phyloP scores from a whole-genome alignment of 2,329 filamentous ascomycete genomes.

The Botrytis deweyae region DNA sequence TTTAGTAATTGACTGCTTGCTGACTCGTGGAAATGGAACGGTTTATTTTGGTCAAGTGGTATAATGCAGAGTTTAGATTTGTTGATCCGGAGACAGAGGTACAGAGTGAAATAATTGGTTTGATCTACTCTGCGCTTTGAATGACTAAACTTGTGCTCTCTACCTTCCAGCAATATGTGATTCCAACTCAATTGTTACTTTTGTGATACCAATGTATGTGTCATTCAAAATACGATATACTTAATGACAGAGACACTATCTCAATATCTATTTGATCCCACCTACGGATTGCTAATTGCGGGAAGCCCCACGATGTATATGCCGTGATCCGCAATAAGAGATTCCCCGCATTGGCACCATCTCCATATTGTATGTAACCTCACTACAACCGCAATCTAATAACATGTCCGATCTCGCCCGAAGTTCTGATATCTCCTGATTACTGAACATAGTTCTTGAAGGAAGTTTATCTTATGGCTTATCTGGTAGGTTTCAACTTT shows the following conservation, averaged over 20 bases:
- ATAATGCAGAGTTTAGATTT: neutral
- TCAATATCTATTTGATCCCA: neutral
- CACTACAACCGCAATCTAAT: neutral
- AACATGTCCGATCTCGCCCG: neutral
- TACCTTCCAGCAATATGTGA: neutral
- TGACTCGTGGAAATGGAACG: neutral
- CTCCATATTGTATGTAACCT: neutral
- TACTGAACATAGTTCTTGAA: neutral
- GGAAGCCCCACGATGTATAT: neutral
- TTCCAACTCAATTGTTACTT: neutral
- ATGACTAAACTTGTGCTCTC: neutral
- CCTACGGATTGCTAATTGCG: conserved; percentile 3
- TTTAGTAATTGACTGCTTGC: neutral
- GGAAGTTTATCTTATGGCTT: neutral
- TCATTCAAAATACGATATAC: neutral
- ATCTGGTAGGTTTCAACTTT: neutral
- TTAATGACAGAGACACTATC: neutral
- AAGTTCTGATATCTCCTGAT: neutral
- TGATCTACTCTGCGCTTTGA: neutral
- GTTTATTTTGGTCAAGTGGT: neutral
- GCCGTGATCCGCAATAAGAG: neutral
- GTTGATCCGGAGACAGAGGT: neutral
- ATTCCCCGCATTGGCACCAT: neutral
- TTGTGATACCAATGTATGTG: neutral
- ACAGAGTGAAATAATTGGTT: neutral